Evolutionary conservation across 139 green algal species (phyloP).

Genomic region (Nannochloris sp.): DNA sequence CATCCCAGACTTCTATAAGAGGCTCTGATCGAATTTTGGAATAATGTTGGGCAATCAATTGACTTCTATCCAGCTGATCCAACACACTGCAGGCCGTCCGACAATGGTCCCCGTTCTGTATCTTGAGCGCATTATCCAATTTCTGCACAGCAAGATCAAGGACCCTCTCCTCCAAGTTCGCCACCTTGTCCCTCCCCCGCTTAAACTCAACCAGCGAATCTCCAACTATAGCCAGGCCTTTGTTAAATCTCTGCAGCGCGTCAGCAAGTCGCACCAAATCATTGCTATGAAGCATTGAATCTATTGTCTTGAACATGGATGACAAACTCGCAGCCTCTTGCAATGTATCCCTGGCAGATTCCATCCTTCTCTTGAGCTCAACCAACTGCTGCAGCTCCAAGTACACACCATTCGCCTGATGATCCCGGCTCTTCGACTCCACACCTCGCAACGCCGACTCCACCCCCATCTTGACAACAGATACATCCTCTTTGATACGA

Average conservation of each 20-base stretch:
- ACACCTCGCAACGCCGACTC: neutral
- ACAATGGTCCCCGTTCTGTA: slow-evolving; percentile 25
- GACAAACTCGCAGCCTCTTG: slow-evolving; percentile 80
- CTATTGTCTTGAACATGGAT: slow-evolving; percentile 65
- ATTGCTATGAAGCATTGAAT: slow-evolving; percentile 61
- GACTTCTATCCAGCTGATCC: slow-evolving; percentile 35
- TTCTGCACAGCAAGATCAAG: slow-evolving; percentile 57
- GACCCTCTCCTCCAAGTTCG: slow-evolving; percentile 70
- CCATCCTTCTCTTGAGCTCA: slow-evolving; percentile 67
- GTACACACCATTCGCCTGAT: neutral
- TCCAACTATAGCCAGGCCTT: slow-evolving; percentile 51
- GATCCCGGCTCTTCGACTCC: too few relatives aligned
- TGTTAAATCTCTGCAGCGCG: slow-evolving; percentile 68
- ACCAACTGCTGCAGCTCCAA: slow-evolving; percentile 46
- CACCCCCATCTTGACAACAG: slow-evolving; percentile 31
- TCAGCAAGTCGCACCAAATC: slow-evolving; percentile 68
- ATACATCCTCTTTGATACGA: slow-evolving; percentile 42
- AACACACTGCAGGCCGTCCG: slow-evolving; percentile 45
- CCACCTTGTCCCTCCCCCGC: slow-evolving; percentile 16
- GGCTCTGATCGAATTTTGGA: slow-evolving; percentile 30
- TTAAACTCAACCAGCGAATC: slow-evolving; percentile 39
- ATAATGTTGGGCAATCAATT: slow-evolving; percentile 57
- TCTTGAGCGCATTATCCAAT: slow-evolving; percentile 57
- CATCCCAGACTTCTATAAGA: slow-evolving; percentile 42
- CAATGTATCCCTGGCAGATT: slow-evolving; percentile 70